Percentiles rank a stretch among this genome's conserved stretches.
phyloP scores from a whole-genome alignment of 768 basidiomycete genomes.

The Coprinopsis sp. region DNA sequence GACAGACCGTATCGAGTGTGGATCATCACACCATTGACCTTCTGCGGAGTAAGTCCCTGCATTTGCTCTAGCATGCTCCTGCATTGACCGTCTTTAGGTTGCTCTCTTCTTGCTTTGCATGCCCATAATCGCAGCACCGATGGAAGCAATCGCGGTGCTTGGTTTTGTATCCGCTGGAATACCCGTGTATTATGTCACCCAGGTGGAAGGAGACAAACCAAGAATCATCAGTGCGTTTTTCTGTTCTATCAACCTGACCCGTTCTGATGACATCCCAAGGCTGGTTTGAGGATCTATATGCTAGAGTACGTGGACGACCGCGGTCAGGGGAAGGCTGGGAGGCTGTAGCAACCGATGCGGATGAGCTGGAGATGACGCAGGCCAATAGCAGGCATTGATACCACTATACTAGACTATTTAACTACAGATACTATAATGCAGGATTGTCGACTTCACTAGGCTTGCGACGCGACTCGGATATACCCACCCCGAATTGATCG shows the following conservation, averaged over 20 bases:
- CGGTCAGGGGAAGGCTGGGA: slow-evolving; percentile 65
- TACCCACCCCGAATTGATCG: no score
- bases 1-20: slow-evolving; percentile 89
- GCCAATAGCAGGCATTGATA: background rate
- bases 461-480: no score
- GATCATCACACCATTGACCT: slow-evolving; percentile 85
- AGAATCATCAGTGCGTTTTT: slow-evolving; percentile 37
- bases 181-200: slow-evolving; percentile 80
- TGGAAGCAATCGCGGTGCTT: slow-evolving; percentile 81
- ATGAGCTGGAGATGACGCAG: slow-evolving; percentile 66
- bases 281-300: slow-evolving; percentile 25
- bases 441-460: no score
- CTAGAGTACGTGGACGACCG: slow-evolving; percentile 48
- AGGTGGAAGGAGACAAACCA: slow-evolving; percentile 39
- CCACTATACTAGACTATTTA: no score
- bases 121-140: slow-evolving; percentile 90
- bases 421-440: no score
- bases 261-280: no score
- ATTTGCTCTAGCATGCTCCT: background rate
- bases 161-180: slow-evolving; percentile 79
- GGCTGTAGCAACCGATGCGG: slow-evolving; percentile 68
- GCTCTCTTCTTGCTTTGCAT: slow-evolving; percentile 89
- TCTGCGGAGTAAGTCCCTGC: slow-evolving; percentile 65
- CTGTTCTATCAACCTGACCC: background rate
- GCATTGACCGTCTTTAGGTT: slow-evolving; percentile 43